Base-by-base conservation (phyloP, 495 filamentous ascomycete genomes). In the Endocarpon pusillum region DNA sequence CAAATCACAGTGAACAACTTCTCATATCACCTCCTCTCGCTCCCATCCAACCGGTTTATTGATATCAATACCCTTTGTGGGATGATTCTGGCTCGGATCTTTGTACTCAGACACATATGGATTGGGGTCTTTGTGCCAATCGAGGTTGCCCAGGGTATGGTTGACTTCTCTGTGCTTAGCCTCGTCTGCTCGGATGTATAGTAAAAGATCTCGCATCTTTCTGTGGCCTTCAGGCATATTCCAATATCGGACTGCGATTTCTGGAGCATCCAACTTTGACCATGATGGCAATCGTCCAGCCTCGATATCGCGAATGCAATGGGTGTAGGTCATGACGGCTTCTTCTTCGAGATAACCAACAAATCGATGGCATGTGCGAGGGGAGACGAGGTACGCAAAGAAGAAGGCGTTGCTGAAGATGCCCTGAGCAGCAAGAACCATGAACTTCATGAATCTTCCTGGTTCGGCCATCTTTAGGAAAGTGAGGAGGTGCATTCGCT, bases 111-210 rank as follows among this genome's bases (percentile, higher is more conserved):
- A 73, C 19, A 78, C 71, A 44, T 85, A 96, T 7, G 89, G 89
- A 52, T 97, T 96, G 11, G 84, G 84, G 50, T 97, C 89, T 6
- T 70, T 57, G 15, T 66, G 71, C 52, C 86, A 81, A 35, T 84
- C 59, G 22, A 96, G 53, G 46, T 94, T 94, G 23, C 75, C 72
- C 31, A 97, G 55, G 0, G 89, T 96, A 48, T 97, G 89, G 54
- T 97, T 97, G 37, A 96, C 91, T 53, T 94, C 91, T 12, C 89
- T 65, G 51, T 97, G 89, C 54, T 87, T 89, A n/a, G 84, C 80
- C 57, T 97, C 89, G 48, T 97, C 89, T 0, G 85, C 85, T 3
- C 91, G 71, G 38, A 97, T 74, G 43, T 94, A 94, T 22, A 81
- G 52, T 44, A 97, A 58, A 31, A 96, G 57, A 50, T 96, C 83